Conservation (phyloP, 2,329 filamentous ascomycete genomes). For the Fusarium sp. region DNA sequence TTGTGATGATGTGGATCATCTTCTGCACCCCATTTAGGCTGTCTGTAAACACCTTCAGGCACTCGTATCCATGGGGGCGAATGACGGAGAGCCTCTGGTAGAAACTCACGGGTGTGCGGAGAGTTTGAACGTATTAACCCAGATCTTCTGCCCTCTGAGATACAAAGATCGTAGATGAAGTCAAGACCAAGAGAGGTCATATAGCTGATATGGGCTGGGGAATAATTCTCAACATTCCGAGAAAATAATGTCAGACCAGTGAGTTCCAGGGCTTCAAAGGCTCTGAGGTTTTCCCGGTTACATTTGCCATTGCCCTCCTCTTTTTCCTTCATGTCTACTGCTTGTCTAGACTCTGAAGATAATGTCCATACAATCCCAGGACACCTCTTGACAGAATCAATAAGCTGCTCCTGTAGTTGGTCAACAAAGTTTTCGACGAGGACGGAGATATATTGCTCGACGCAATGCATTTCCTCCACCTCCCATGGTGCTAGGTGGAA, state of each 20-base stretch:
- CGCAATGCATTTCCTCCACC: not conserved
- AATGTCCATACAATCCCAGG: not conserved
- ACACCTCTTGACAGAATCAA: not conserved
- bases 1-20: not conserved
- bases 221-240: fast-evolving
- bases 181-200: not conserved
- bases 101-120: not conserved
- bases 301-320: no score
- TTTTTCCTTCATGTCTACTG: no score
- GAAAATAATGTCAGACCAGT: not conserved
- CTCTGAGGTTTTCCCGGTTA: not conserved
- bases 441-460: not conserved
- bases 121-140: not conserved
- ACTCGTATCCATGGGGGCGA: not conserved
- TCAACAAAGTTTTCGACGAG: not conserved
- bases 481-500: not conserved
- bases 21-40: not conserved
- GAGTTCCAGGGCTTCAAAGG: not conserved
- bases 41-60: not conserved
- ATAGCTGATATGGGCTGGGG: not conserved
- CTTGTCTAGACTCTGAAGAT: no score
- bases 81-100: not conserved
- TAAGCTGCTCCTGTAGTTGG: not conserved
- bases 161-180: not conserved
- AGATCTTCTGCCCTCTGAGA: not conserved